A percentile compares a stretch with the other conserved stretches of the same genome.
Conservation (phyloP, 495 filamentous ascomycete species). For the Aspergillus wentii region DNA sequence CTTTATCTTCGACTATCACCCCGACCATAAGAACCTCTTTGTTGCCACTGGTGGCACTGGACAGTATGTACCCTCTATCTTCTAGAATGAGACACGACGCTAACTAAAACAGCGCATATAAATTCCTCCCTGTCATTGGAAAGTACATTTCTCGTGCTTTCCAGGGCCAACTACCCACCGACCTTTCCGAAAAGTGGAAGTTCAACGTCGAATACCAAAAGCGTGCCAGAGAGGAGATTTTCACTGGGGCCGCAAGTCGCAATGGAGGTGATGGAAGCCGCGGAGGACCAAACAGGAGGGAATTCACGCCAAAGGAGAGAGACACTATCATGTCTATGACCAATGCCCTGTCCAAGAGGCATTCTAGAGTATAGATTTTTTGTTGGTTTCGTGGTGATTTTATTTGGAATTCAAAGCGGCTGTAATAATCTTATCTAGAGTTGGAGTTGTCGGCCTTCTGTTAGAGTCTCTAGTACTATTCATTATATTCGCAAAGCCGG, state of each 20-base stretch:
- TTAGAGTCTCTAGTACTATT: no score
- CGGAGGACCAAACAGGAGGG: constrained; percentile 25
- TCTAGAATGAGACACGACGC: background rate
- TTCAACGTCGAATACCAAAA: constrained; percentile 24
- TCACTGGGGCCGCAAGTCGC: constrained; percentile 13
- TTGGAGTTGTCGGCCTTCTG: no score
- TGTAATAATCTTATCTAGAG: no score
- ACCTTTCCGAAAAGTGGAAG: constrained; percentile 34
- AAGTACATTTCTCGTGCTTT: constrained; percentile 37
- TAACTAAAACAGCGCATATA: constrained; percentile 30
- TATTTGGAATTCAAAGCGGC: no score
- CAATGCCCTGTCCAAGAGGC: constrained; percentile 5
- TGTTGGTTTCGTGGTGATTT: no score
- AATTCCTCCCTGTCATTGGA: constrained; percentile 46
- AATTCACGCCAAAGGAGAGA: constrained; percentile 17
- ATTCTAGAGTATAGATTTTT: constrained; percentile 1
- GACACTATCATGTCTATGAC: constrained; percentile 12
- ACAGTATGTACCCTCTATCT: constrained; percentile 40
- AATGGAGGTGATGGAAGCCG: constrained; percentile 23
- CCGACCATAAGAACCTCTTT: constrained; percentile 58
- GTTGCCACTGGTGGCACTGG: constrained; percentile 75
- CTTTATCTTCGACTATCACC: constrained; percentile 72
- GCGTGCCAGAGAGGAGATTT: constrained; percentile 16
- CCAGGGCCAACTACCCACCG: constrained; percentile 24
- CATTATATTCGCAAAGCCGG: no score